Base-by-base conservation (phyloP, 805 yeast species). In the Kodamaea kaohsiungensis region DNA sequence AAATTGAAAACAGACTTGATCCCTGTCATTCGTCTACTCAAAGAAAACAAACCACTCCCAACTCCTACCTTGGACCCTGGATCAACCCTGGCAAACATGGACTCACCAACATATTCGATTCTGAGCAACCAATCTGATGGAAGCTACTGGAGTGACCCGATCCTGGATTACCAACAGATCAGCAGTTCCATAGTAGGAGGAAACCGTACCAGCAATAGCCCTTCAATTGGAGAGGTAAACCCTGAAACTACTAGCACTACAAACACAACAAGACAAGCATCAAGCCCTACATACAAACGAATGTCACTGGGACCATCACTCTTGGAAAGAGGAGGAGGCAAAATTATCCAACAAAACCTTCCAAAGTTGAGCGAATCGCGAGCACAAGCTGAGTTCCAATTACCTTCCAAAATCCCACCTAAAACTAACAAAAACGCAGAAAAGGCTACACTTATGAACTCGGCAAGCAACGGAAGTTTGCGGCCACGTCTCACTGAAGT, bases 21-120 rank as follows among this genome's bases (percentile, higher is more conserved):
- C 43, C 92, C 91, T 0, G 77, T 86, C 7, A 76, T 85, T 53
- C 78, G 86, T 53, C 72, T 81, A 48, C 73, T 81, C 46, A 87
- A 87, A 61, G 91, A 87, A 66, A 70, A 81, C 58, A 80, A 83
- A 61, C 91, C 90, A 3, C 72, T 87, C 50, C 91, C 91, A 0
- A 82, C 87, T 0, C 91, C 88, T 6, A 79, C 82, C 0, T 66
- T 75, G 43, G 81, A 65, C 57, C 79, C 80, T 1, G 78, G 79
- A 1, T 61, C 68, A 10, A 54, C 59, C 4, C 43, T 62, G 19
- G 46, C 48, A 7, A 17, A 53, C 12, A 22, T 60, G 22, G 67
- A 64, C 42, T 68, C 72, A 52, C 77, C 76, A n/a, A 67, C 73
- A 0, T 60, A 58, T 33, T 64, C 72, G 3, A 46, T 64, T 27